Evolutionary conservation across 1,139 yeast species (phyloP), one percentile per base, ranked within the genome.

Genomic region (Taphrina populina): DNA sequence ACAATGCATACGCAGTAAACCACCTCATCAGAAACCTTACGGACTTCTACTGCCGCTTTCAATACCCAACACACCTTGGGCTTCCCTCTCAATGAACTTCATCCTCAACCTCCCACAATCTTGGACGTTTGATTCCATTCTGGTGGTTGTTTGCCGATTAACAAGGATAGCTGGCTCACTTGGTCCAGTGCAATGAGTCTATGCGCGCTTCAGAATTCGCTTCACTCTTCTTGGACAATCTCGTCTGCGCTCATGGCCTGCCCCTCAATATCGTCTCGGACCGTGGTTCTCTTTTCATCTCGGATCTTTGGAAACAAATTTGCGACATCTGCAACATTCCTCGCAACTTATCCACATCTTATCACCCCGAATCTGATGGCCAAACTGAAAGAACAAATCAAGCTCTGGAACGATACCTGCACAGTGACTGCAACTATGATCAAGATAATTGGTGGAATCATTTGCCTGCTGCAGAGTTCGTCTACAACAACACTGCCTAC

Each of bases 301-400:
- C 56, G 2, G 17, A 21, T 1, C 40, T 40, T 17, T 57, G 58
- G 58, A 8, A 29, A 26, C 4, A 21, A 13, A 15, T 21, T 8
- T 11, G 24, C 4, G 21, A 26, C 10, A 19, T 21, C 1, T 26
- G 13, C 6, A 24, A 20, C 1, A 23, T 24, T 17, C 21, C 17
- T 6, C 37, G 60, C 32, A 20, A 29, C 3, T 32, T 62, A 54
- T 62, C 66, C n/a, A 58, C 65, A 5, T 44, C 59, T 5, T 61
- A 60, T 35, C 65, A 65, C 40, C 65, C 64, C 5, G 62, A 63
- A 37, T 62, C 67, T 6, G 64, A 64, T 49, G 67, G 66, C 3
- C 66, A 65, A 40, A 56, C 64, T 2, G 67, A 65, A 54, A 45
- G 66, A 2, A 40, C 46, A 10, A 64, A 59, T 41, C 51, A 49